phyloP scores from a whole-genome alignment of 495 filamentous ascomycete genomes.

The Trichocladium uniseriatum region DNA sequence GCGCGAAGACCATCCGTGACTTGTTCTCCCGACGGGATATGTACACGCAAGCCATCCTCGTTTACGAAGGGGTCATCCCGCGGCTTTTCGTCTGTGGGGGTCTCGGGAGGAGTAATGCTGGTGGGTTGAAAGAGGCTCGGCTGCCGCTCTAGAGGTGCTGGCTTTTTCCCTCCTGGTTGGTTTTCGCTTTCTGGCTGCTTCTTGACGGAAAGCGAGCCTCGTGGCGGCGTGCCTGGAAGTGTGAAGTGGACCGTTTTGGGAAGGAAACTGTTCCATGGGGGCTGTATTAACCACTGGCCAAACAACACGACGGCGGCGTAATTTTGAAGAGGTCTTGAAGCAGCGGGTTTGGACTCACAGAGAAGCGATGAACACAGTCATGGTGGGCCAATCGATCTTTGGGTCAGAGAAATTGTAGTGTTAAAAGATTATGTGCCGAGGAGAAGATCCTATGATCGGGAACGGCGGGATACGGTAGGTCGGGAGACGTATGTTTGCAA shows the following conservation, averaged over 20 bases:
- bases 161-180: constrained; percentile 20
- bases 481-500: constrained; percentile 3
- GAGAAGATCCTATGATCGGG: not conserved
- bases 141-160: constrained; percentile 26
- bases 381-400: constrained; percentile 30
- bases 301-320: no score
- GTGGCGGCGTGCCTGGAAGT: constrained; percentile 31
- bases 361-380: constrained; percentile 80
- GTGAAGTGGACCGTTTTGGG: constrained; percentile 82
- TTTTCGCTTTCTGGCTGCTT: constrained; percentile 20
- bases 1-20: constrained; percentile 28
- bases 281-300: not conserved
- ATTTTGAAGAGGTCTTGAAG: no score
- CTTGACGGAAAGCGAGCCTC: constrained; percentile 27
- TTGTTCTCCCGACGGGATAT: constrained; percentile 28
- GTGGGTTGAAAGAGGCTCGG: constrained; percentile 37
- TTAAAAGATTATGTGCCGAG: not conserved
- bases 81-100: constrained; percentile 51
- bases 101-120: constrained; percentile 43
- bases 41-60: constrained; percentile 40
- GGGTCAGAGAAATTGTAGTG: not conserved
- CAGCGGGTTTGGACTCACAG: constrained; percentile 47
- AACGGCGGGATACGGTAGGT: not conserved
- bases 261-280: constrained; percentile 53
- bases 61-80: constrained; percentile 51